Conservation (phyloP, 306 rosid species). For the Carpinus fangiana region DNA sequence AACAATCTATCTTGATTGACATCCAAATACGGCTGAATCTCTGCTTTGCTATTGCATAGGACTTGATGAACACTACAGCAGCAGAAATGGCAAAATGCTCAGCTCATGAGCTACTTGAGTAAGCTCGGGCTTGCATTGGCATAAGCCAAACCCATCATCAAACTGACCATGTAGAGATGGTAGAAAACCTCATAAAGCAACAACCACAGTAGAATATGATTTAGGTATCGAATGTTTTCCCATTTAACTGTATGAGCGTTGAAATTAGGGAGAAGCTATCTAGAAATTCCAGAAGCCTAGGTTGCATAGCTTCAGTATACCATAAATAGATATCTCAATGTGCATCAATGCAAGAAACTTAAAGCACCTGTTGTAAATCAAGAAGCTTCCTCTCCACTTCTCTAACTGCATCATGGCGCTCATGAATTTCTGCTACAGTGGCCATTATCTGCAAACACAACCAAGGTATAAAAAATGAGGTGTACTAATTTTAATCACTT, state of each 20-base stretch:
- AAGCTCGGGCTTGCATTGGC: neutral
- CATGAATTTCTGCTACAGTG: constrained; percentile 93
- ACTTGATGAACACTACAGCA: neutral
- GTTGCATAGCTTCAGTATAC: neutral
- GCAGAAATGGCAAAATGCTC: neutral
- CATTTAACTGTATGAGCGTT: neutral
- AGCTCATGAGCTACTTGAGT: neutral
- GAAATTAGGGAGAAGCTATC: neutral
- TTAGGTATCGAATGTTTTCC: neutral
- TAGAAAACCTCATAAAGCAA: neutral
- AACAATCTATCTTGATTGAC: neutral
- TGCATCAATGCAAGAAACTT: constrained; percentile 10
- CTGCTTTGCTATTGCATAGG: neutral
- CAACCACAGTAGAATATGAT: neutral
- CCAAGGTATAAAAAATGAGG: constrained; percentile 16
- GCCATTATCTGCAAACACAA: constrained; percentile 69
- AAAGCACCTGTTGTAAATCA: constrained; percentile 78
- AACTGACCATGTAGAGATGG: neutral
- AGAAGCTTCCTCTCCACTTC: constrained; percentile 90
- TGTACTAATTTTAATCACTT: constrained; percentile 2
- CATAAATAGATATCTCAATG: constrained; percentile 3
- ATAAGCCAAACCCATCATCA: neutral
- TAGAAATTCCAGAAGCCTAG: neutral
- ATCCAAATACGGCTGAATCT: neutral
- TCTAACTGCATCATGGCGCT: constrained; percentile 90